Evolutionary conservation across 2,329 filamentous ascomycete species (phyloP).

Genomic region (Aspergillus pseudoterreus): DNA sequence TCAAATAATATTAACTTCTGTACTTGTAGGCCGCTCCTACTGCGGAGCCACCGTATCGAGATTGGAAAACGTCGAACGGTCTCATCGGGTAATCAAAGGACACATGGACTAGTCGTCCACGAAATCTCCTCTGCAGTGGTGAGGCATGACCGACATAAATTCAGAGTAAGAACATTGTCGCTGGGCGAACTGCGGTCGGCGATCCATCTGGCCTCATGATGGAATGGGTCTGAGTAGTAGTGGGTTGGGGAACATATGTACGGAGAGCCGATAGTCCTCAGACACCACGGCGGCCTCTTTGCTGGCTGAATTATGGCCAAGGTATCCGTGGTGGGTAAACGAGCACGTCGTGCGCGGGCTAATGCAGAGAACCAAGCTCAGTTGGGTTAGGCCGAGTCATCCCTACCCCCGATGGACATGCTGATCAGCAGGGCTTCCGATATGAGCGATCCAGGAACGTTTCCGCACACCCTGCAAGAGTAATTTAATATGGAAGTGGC

Average conservation of each 20-base stretch:
- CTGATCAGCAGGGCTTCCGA: constrained; percentile 15
- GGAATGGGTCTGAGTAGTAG: too few species aligned
- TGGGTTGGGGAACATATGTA: too few species aligned
- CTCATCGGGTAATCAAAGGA: too few species aligned
- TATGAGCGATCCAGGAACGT: constrained; percentile 20
- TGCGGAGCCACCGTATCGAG: background rate
- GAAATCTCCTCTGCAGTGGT: too few species aligned
- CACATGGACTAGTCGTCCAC: too few species aligned
- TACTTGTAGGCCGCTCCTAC: constrained; percentile 5
- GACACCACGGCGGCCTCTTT: background rate
- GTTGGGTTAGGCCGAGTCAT: constrained; percentile 11
- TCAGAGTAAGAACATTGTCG: background rate
- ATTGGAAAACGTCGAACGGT: background rate
- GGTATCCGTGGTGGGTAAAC: background rate
- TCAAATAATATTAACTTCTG: constrained; percentile 9
- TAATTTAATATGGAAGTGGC: background rate
- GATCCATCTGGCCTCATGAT: background rate
- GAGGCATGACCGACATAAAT: too few species aligned
- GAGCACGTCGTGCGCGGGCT: background rate
- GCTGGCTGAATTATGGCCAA: background rate
- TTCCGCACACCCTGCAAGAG: constrained; percentile 8
- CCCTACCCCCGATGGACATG: constrained; percentile 9
- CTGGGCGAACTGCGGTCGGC: background rate
- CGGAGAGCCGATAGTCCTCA: too few species aligned
- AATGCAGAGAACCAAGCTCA: constrained; percentile 4